Conservation (phyloP, 2,329 filamentous ascomycete genomes). For the Colletotrichum eleusines region DNA sequence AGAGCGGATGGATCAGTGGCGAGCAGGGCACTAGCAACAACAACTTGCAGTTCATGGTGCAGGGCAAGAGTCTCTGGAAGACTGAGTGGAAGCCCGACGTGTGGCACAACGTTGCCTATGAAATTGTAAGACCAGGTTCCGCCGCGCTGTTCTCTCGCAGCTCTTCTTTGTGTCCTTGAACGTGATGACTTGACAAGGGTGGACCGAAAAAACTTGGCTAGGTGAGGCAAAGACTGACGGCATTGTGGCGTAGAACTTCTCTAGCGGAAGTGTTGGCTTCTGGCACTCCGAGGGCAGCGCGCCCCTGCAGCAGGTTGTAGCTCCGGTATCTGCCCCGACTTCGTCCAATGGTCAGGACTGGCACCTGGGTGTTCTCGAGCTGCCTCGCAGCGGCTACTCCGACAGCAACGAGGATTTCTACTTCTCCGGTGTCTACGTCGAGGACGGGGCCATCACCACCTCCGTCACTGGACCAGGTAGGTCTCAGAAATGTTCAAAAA, state of each 20-base stretch:
- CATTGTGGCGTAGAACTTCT: conserved; percentile 63
- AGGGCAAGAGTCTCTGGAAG: conserved; percentile 72
- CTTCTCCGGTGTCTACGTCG: conserved; percentile 79
- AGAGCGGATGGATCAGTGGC: conserved; percentile 71
- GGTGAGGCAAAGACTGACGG: not conserved
- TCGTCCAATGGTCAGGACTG: conserved; percentile 78
- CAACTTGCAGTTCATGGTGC: conserved; percentile 74
- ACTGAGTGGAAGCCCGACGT: conserved; percentile 70
- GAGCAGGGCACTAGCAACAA: conserved; percentile 59
- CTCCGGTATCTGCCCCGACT: conserved; percentile 70
- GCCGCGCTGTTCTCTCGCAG: not conserved
- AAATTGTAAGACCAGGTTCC: conserved; percentile 61
- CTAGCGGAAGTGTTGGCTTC: conserved; percentile 70
- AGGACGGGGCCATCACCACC: conserved; percentile 57
- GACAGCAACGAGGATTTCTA: conserved; percentile 74
- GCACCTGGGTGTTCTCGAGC: conserved; percentile 77
- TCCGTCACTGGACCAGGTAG: conserved; percentile 47
- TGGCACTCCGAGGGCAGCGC: conserved; percentile 76
- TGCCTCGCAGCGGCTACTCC: conserved; percentile 68
- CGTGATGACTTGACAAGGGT: conserved; percentile 5
- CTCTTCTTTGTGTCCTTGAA: not conserved
- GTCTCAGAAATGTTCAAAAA: not conserved
- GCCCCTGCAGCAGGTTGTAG: conserved; percentile 68
- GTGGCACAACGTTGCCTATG: conserved; percentile 83
- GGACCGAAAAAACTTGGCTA: too few species aligned